These are phyloP conservation scores for Podosphaera aphanis DNA, from an alignment of 2,329 filamentous ascomycete genomes.

Conservation along the genomic window DNA sequence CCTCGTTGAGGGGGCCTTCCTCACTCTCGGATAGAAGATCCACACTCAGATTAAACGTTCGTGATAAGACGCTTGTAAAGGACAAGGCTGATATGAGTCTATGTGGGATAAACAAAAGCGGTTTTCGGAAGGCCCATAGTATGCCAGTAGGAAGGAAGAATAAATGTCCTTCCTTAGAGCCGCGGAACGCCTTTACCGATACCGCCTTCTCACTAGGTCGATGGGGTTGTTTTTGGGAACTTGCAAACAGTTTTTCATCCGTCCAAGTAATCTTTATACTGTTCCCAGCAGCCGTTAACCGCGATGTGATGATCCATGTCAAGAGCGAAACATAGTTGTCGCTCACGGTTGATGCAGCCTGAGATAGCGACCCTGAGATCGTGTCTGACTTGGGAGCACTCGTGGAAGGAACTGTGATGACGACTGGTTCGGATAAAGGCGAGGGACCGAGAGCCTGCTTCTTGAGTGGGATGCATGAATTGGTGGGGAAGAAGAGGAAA, in stretches of 20 bases:
- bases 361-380: slow-evolving; percentile 26
- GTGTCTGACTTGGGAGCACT: slow-evolving; percentile 35
- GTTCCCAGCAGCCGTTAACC: slow-evolving; percentile 26
- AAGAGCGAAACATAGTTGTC: slow-evolving; percentile 35
- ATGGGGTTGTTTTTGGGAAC: slow-evolving; percentile 30
- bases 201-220: slow-evolving; percentile 37
- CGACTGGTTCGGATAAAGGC: slow-evolving; percentile 28
- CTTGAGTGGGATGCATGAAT: slow-evolving; percentile 24
- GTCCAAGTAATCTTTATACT: slow-evolving; percentile 25
- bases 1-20: slow-evolving; percentile 23
- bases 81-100: slow-evolving; percentile 37
- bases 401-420: slow-evolving; percentile 36
- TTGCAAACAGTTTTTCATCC: slow-evolving; percentile 33
- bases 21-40: slow-evolving; percentile 27
- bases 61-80: slow-evolving; percentile 42
- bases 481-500: slow-evolving; percentile 35
- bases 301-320: slow-evolving; percentile 33
- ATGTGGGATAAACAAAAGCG: slow-evolving; percentile 38
- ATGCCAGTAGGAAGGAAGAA: slow-evolving; percentile 45
- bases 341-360: slow-evolving; percentile 27
- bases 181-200: slow-evolving; percentile 41
- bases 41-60: slow-evolving; percentile 44
- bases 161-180: slow-evolving; percentile 43
- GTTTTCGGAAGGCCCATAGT: slow-evolving; percentile 49
- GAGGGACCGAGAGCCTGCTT: slow-evolving; percentile 20